These are phyloP conservation scores for Trichoderma atrobrunneum DNA, from an alignment of 2,329 filamentous ascomycete species.

Conservation along the genomic window DNA sequence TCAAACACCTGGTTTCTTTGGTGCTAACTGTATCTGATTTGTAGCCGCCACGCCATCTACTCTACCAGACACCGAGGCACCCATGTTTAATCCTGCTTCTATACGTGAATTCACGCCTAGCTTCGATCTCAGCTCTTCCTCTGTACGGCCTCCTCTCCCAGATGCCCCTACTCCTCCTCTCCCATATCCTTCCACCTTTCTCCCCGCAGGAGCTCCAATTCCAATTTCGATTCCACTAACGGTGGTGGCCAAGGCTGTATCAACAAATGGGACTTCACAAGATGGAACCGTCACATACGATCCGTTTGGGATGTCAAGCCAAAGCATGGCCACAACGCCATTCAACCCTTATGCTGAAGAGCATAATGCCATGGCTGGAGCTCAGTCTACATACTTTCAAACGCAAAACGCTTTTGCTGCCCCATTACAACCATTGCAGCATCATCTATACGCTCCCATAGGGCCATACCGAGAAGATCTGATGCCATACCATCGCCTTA, in stretches of 20 bases:
- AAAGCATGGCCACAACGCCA: conserved; percentile 49
- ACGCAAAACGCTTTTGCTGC: conserved; percentile 51
- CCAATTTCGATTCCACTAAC: not conserved
- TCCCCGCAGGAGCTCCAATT: not conserved
- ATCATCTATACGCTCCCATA: conserved; percentile 88
- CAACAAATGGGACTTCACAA: conserved; percentile 48
- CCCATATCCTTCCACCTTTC: not conserved
- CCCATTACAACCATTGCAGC: conserved; percentile 68
- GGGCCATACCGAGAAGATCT: conserved; percentile 80
- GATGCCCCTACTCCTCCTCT: not conserved
- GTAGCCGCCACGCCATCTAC: conserved; percentile 38
- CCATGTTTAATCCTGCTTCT: conserved; percentile 54
- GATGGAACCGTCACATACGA: conserved; percentile 51
- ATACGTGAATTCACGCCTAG: conserved; percentile 60
- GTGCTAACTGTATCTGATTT: not conserved
- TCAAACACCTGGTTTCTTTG: not conserved
- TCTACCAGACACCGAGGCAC: conserved; percentile 42
- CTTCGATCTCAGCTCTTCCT: conserved; percentile 50
- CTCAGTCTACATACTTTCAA: conserved; percentile 65
- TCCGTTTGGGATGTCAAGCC: conserved; percentile 61
- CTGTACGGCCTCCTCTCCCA: conserved; percentile 35
- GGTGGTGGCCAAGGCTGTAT: conserved; percentile 29
- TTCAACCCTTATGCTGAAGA: conserved; percentile 80
- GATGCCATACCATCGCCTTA: conserved; percentile 77
- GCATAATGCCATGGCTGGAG: conserved; percentile 53